Base-by-base conservation (phyloP, 2,329 filamentous ascomycete genomes). In the Mollisiaceae sp. region DNA sequence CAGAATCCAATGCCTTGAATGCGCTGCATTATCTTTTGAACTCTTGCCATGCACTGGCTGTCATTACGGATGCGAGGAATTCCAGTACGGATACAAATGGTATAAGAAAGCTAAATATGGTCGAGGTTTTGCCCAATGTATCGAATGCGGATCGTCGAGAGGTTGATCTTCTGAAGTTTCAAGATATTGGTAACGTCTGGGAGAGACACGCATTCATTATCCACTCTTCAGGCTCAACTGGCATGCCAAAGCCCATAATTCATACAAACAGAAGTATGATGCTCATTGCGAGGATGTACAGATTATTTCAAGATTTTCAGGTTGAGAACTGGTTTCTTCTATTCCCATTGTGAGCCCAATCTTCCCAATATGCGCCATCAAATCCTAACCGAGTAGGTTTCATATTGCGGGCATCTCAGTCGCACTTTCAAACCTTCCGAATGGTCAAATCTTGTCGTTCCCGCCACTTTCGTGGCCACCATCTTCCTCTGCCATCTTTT, bases 261-360 rank as follows among this genome's bases (percentile, higher is more conserved):
- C 74, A 75, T 63, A 75, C 73, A 11, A 75, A 75, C 63, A 64
- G 75, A 43, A 76, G 75, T 63, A 72, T 76, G 68, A 76, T 76
- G 72, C 70, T 74, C 15, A 76, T 76, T 67, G 74, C 75, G 38
- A 67, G 74, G 41, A 76, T 76, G 74, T 75, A 76, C 64, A 71
- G 75, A 36, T 65, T 76, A 15, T 75, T 75, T 59, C 75, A 72
- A 47, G 70, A 74, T n/a, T 75, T 75, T 52, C 64, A 71, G 27
- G 63, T 75, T 20, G 69, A 74, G 27, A 76, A 77, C 43, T 76
- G 75, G 74, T 76, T 75, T 67, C 73, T 76, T 24, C 68, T 75
- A 12, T 77, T 77, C 62, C 74, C 74, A 36, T 63, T 77, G 73
- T 75, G 64, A 65, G 71, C 22, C 1, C 45, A n/a, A 12, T 11